Percentiles rank a stretch among this genome's conserved stretches.
phyloP scores from a whole-genome alignment of 2,329 filamentous ascomycete genomes.

The Chaetomium olivaceum region DNA sequence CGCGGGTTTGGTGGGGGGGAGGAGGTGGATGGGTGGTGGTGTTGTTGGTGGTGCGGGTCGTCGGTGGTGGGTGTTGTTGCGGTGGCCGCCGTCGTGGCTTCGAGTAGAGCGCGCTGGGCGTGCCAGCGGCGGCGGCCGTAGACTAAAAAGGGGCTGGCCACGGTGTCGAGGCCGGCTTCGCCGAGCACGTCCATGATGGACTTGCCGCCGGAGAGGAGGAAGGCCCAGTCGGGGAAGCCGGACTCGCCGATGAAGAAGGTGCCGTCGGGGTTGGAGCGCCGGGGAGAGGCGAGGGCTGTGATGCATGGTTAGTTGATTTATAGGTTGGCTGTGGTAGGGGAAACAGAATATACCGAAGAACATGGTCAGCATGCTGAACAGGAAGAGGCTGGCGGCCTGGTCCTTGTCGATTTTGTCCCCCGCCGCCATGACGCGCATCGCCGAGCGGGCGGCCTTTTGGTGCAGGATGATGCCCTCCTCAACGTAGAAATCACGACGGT shows the following conservation, averaged over 20 bases:
- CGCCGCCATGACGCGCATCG: constrained; percentile 34
- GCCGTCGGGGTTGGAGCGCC: constrained; percentile 34
- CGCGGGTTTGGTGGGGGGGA: not conserved
- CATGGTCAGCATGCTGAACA: constrained; percentile 40
- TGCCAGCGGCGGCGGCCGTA: constrained; percentile 34
- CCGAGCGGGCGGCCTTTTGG: constrained; percentile 36
- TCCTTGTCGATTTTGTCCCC: constrained; percentile 24
- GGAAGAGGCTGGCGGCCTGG: constrained; percentile 29
- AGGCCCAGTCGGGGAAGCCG: constrained; percentile 38
- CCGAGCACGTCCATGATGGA: constrained; percentile 34
- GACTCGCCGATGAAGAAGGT: constrained; percentile 37
- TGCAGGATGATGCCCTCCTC: constrained; percentile 34
- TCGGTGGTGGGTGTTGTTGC: not conserved
- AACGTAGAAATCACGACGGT: constrained; percentile 43
- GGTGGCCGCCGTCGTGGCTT: not conserved
- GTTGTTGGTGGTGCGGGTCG: not conserved
- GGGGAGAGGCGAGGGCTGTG: constrained; percentile 35
- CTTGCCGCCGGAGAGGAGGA: constrained; percentile 36
- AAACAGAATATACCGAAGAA: constrained; percentile 33
- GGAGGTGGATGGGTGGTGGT: not conserved
- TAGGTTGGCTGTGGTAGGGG: not conserved
- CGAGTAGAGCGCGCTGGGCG: constrained; percentile 18
- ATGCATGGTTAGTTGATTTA: not conserved
- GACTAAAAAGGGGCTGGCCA: constrained; percentile 28
- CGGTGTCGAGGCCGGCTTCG: constrained; percentile 24